These are phyloP conservation scores for Gaeumannomyces tritici DNA, from an alignment of 2,329 filamentous ascomycete species.

Conservation along the genomic window DNA sequence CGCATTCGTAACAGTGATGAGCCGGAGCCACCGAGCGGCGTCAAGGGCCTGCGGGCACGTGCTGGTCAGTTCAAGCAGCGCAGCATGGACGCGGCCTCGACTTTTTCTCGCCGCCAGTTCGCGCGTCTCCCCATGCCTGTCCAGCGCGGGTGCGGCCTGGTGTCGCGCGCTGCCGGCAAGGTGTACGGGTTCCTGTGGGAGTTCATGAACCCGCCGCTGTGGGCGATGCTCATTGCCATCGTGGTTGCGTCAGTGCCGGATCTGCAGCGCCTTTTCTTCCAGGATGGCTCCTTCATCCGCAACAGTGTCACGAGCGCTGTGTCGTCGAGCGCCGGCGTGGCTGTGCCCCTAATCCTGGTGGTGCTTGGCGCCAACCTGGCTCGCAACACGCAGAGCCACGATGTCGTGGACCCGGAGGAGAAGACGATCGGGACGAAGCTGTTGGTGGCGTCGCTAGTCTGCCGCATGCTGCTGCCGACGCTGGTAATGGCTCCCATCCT, in stretches of 20 bases:
- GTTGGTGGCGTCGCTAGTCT: conserved; percentile 74
- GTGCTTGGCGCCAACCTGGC: conserved; percentile 92
- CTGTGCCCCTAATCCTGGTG: conserved; percentile 89
- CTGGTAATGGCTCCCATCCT: conserved; percentile 86
- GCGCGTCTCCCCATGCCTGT: conserved; percentile 30
- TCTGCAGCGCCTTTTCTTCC: conserved; percentile 80
- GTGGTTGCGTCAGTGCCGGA: conserved; percentile 78
- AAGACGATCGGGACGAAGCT: conserved; percentile 60
- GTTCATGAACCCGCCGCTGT: conserved; percentile 97
- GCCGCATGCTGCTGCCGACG: conserved; percentile 87
- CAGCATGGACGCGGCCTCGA: conserved; percentile 5
- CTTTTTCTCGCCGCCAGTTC: conserved; percentile 18
- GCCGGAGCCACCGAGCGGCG: conserved; percentile 26
- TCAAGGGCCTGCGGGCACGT: conserved; percentile 30
- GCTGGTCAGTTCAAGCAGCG: conserved; percentile 21
- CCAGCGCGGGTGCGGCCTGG: conserved; percentile 22
- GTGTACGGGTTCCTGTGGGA: conserved; percentile 65
- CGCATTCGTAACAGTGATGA: conserved; percentile 37
- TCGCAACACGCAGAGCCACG: conserved; percentile 71
- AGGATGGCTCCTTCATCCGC: conserved; percentile 77
- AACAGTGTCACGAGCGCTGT: conserved; percentile 90
- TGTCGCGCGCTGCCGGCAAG: conserved; percentile 27
- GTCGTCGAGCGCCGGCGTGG: conserved; percentile 76
- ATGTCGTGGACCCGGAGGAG: conserved; percentile 61
- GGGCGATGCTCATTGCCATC: conserved; percentile 92